Percentiles rank a stretch among this genome's conserved stretches.
Conservation (phyloP, 371 early-diverging fungal species). For the Sporodiniella umbellata region DNA sequence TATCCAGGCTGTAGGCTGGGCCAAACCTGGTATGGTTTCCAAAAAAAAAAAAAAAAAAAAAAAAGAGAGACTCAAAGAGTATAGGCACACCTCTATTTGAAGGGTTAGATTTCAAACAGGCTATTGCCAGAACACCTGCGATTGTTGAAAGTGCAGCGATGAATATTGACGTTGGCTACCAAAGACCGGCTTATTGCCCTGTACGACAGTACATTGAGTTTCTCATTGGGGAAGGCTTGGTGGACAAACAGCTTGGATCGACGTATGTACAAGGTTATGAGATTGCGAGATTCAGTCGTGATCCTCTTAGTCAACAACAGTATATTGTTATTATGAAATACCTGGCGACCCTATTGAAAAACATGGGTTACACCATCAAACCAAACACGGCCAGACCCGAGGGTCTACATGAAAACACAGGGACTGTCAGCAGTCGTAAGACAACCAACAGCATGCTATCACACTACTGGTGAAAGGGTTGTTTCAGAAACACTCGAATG, state of each 20-base stretch:
- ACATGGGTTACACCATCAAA: slow-evolving; percentile 39
- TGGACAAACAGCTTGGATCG: slow-evolving; percentile 46
- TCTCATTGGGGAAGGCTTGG: slow-evolving; percentile 43
- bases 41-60: too few species aligned
- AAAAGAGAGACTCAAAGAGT: too few species aligned
- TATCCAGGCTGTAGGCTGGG: slow-evolving; percentile 59
- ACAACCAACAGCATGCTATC: not conserved
- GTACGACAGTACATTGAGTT: slow-evolving; percentile 58
- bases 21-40: slow-evolving; percentile 43
- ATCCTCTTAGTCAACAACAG: slow-evolving; percentile 32
- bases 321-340: slow-evolving; percentile 47
- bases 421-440: not conserved
- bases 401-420: not conserved
- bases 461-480: too few species aligned
- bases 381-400: not conserved
- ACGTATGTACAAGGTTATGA: slow-evolving; percentile 58
- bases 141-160: slow-evolving; percentile 59
- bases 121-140: slow-evolving; percentile 60
- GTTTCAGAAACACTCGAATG: too few species aligned
- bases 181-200: slow-evolving; percentile 51
- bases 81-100: slow-evolving; percentile 45
- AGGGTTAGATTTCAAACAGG: slow-evolving; percentile 60
- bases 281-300: slow-evolving; percentile 47
- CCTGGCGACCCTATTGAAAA: slow-evolving; percentile 38
- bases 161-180: slow-evolving; percentile 35